These are phyloP conservation scores for Tylopilus subfusipes DNA, from an alignment of 768 basidiomycete genomes.

Conservation along the genomic window DNA sequence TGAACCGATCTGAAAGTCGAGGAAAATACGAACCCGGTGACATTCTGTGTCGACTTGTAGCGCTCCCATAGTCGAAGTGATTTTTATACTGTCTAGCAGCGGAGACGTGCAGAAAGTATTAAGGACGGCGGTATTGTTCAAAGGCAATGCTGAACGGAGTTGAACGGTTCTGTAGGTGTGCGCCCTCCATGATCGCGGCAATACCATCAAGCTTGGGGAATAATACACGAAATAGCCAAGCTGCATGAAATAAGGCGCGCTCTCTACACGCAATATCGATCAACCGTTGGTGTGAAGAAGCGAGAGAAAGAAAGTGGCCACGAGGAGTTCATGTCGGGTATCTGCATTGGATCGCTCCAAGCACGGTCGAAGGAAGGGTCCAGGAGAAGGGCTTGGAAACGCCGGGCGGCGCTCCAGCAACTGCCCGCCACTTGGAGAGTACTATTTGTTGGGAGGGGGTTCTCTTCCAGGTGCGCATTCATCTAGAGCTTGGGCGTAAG, in stretches of 20 bases:
- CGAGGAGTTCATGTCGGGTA: constrained; percentile 38
- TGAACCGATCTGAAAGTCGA: neutral
- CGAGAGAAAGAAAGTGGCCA: constrained; percentile 29
- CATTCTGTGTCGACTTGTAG: constrained; percentile 21
- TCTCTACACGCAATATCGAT: constrained; percentile 34
- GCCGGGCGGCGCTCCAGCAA: constrained; percentile 19
- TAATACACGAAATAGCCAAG: constrained; percentile 28
- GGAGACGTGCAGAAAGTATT: constrained; percentile 18
- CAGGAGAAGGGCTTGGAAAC: constrained; percentile 22
- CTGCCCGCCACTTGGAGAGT: constrained; percentile 11
- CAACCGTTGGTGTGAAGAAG: constrained; percentile 32
- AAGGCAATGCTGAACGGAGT: constrained; percentile 30
- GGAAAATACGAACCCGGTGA: constrained; percentile 13
- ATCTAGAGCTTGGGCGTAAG: neutral
- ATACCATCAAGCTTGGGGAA: constrained; percentile 24
- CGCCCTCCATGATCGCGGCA: constrained; percentile 30
- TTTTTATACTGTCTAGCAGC: constrained; percentile 27
- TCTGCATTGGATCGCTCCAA: constrained; percentile 36
- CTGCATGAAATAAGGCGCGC: constrained; percentile 31
- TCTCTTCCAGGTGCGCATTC: neutral
- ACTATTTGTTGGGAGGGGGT: neutral
- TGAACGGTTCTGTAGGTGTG: constrained; percentile 20
- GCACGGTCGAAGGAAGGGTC: constrained; percentile 22
- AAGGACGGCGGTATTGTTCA: constrained; percentile 24
- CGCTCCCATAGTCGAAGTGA: constrained; percentile 15